phyloP scores from a whole-genome alignment of 1,139 yeast species.

The Schwanniomyces etchellsii region DNA sequence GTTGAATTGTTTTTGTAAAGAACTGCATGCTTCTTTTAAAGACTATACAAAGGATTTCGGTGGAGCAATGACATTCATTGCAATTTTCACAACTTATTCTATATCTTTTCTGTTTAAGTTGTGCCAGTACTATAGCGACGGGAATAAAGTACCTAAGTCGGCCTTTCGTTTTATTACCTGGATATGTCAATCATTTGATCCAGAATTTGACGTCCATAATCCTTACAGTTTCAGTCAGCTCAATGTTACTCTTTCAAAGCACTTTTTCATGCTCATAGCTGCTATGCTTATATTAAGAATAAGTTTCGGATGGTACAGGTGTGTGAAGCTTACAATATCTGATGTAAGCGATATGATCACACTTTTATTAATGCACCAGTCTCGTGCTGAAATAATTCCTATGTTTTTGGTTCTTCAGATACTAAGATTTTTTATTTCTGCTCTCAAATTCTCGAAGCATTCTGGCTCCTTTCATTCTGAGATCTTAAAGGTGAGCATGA shows the following conservation, averaged over 20 bases:
- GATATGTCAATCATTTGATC: conserved; percentile 22
- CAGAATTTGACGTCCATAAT: conserved; percentile 17
- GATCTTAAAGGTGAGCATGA: conserved; percentile 16
- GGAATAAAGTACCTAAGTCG: conserved; percentile 41
- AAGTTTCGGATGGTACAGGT: conserved; percentile 19
- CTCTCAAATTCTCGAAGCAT: neutral
- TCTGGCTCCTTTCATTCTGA: conserved; percentile 21
- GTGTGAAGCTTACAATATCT: conserved; percentile 25
- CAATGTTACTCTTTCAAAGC: conserved; percentile 22
- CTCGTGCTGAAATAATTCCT: conserved; percentile 66
- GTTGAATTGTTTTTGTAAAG: conserved; percentile 9
- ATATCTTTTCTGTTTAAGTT: conserved; percentile 54
- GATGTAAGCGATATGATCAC: conserved; percentile 44
- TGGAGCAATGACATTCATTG: conserved; percentile 28
- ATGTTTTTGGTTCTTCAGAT: conserved; percentile 50
- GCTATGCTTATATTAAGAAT: conserved; percentile 20
- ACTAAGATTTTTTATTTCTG: conserved; percentile 19
- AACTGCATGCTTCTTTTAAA: conserved; percentile 3
- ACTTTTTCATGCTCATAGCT: conserved; percentile 18
- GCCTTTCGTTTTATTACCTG: conserved; percentile 25
- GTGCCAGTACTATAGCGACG: conserved; percentile 50
- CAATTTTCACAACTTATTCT: conserved; percentile 32
- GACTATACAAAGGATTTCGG: conserved; percentile 16
- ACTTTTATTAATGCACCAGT: conserved; percentile 61
- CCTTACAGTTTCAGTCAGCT: conserved; percentile 7